Base-by-base conservation (phyloP, 2,329 filamentous ascomycete genomes). In the Neospermospora avenae region DNA sequence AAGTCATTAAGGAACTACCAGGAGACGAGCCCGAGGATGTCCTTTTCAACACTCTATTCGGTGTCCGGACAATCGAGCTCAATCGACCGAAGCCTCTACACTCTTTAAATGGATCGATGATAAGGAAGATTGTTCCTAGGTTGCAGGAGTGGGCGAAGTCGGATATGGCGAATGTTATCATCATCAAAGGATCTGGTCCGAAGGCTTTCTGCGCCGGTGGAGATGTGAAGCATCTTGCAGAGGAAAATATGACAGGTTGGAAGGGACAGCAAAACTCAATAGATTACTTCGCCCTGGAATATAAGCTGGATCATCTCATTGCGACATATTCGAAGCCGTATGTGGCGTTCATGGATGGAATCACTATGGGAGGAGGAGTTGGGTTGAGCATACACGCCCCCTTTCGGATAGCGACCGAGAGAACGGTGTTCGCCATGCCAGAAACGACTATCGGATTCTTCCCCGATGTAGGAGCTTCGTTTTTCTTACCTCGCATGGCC, bases 401-500 rank as follows among this genome's bases (percentile, higher is more conserved):
- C 3, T 93, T 99, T 82, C 84, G 95, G 62, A 96, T 99, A 72
- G 95, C 95, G 39, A 99, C 95, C 2, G 95, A 99, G 77, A 89
- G 88, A 72, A 99, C 95, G 5, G 78, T 96, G 51, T 98, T 99
- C 71, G 93, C 96, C 68, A 99, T 99, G 95, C 95, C 95, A 31
- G 95, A 99, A 78, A 99, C 95, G 3, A 96, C 86, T 8, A 99
- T 99, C 72, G 95, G 95, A 41, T 97, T 98, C 81, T 99, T 99
- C 81, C 95, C 96, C 6, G 96, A 99, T 71, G 95, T 99, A 52
- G 95, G 95, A 63, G 96, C 89, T 34, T 96, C 91, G 11, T 99
- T 98, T 80, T 98, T 98, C 81, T 81, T 99, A 57, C 91, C 95
- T 16, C 84, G 92, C 64, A 86, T 99, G 81, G 86, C 96, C 69